Evolutionary conservation across 371 early-diverging fungal species (phyloP).

Genomic region (Rhizomucor pusillus): DNA sequence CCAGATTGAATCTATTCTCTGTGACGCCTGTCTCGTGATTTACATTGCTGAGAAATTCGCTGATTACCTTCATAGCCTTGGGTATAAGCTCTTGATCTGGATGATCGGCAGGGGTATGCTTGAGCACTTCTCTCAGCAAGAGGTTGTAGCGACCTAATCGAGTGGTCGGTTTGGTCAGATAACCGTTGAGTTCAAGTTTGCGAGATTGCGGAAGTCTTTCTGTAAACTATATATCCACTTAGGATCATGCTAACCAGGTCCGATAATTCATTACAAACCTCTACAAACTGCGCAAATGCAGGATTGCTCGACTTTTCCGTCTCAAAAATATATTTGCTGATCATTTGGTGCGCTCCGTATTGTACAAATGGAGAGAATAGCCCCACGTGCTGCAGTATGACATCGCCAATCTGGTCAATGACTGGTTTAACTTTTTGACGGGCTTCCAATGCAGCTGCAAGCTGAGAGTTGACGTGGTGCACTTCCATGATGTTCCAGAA

Average conservation of each 20-base stretch:
- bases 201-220: constrained; percentile 78
- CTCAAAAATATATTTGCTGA: constrained; percentile 80
- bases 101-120: constrained; percentile 78
- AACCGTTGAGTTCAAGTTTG: constrained; percentile 78
- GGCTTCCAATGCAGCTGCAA: constrained; percentile 62
- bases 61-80: constrained; percentile 61
- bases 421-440: constrained; percentile 72
- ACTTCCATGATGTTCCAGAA: constrained; percentile 84
- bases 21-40: constrained; percentile 85
- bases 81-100: constrained; percentile 71
- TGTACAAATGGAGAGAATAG: constrained; percentile 80
- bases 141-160: constrained; percentile 89
- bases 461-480: constrained; percentile 61
- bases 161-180: constrained; percentile 83
- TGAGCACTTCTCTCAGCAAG: constrained; percentile 80
- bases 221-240: constrained; percentile 4
- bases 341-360: constrained; percentile 88
- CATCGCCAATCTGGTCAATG: constrained; percentile 83
- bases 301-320: constrained; percentile 70
- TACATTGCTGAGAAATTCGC: constrained; percentile 68
- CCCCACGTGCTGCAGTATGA: constrained; percentile 71
- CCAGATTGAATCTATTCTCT: constrained; percentile 73
- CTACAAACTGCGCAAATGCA: constrained; percentile 71
- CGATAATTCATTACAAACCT: constrained; percentile 29
- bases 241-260: background rate